Percentiles rank a stretch among this genome's conserved stretches.
Conservation (phyloP, 106 monocot genomes). For the Allium cepa region DNA sequence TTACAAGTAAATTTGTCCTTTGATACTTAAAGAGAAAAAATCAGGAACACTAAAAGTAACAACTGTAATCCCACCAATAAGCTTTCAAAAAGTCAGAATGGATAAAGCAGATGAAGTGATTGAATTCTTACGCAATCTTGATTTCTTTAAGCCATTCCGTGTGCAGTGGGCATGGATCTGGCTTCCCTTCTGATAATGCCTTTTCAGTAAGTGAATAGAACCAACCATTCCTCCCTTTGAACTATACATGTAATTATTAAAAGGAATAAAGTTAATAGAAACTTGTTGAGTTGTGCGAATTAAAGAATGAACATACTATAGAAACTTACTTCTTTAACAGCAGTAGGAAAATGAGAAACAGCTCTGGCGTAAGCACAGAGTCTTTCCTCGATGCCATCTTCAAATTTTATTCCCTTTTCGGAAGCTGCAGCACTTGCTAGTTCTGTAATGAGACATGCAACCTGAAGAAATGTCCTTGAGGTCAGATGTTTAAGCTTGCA, state of each 20-base stretch:
- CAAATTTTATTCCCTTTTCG: slow-evolving; percentile 58
- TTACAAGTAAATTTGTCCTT: no score
- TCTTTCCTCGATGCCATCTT: slow-evolving; percentile 69
- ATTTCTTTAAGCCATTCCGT: no score
- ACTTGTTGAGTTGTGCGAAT: not conserved
- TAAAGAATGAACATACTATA: not conserved
- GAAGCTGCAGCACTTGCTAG: slow-evolving; percentile 69
- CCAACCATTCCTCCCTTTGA: slow-evolving; percentile 99
- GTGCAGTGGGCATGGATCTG: slow-evolving; percentile 90
- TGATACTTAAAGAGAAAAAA: no score
- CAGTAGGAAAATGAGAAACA: slow-evolving; percentile 91
- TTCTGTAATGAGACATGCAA: slow-evolving; percentile 62
- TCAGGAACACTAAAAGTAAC: no score
- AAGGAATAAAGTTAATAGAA: not conserved
- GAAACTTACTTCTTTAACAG: slow-evolving; percentile 70
- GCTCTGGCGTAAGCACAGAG: slow-evolving; percentile 85
- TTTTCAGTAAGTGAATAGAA: slow-evolving; percentile 87
- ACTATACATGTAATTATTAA: slow-evolving; percentile 23
- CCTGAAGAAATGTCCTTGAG: slow-evolving; percentile 20
- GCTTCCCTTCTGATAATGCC: slow-evolving; percentile 59
- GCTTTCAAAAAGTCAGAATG: no score
- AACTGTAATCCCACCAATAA: no score
- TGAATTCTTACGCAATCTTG: no score
- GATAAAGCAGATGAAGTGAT: no score
- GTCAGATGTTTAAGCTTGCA: no score